Base-by-base conservation (phyloP, 1,284 basidiomycete species). In the Fomitopsis pinicola region DNA sequence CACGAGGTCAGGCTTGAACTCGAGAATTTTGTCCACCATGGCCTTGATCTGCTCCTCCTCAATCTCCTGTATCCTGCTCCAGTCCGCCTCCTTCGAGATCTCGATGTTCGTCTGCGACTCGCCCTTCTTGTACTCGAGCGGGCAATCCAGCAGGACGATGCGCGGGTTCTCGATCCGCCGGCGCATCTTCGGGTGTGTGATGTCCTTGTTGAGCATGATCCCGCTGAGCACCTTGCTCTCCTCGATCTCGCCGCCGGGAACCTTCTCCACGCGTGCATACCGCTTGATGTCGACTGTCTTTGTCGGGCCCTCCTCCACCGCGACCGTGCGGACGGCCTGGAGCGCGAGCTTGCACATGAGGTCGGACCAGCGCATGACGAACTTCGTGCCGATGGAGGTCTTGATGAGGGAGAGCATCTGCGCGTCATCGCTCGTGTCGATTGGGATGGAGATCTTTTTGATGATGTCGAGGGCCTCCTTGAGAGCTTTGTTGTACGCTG, bases 91-190 rank as follows among this genome's bases (percentile, higher is more conserved):
- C 75, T 93, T 94, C 40, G 89, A 89, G 69, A 99, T 95, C 79
- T 99, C 97, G 80, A 99, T 99, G 76, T 98, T 98, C 64, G 97
- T 99, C 78, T 99, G 97, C 64, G 85, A 89, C 80, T 99, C 97
- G 50, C 97, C 97, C 83, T 98, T 99, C 81, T 98, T 99, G 82
- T 99, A 98, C 79, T 99, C 97, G 60, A 98, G 79, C 17, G 97
- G 95, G 77, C 96, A 99, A 77, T 99, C 97, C 60, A 99, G 82
- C 54, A 99, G 78, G 36, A 98, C 80, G 64, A 98, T 92, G 26
- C 96, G 80, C 5, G 97, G 97, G 69, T 95, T 94, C 66, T 84
- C 85, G 75, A 98, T 99, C 67, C 94, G 81, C 63, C 97, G 78
- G 63, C 96, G 82, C 97, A 98, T 99, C 72, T 94, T 92, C 30